Base-by-base conservation (phyloP, 2,329 filamentous ascomycete species). In the Alternaria triticina region DNA sequence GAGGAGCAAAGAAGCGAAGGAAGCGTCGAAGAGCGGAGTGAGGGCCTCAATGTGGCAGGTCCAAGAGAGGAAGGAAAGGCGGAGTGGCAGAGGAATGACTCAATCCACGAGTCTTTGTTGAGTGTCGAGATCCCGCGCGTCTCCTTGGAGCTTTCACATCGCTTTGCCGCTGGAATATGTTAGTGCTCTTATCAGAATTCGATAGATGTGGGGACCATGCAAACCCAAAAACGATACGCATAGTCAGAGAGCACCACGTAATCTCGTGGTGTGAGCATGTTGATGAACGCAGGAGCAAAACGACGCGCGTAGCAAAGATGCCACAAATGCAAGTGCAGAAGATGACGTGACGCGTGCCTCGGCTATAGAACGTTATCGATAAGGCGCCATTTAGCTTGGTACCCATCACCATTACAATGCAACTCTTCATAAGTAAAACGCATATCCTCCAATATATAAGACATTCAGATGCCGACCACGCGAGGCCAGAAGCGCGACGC, bases 391-490 rank as follows among this genome's bases (percentile, higher is more conserved):
- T n/a, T 6, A 30, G 23, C 36, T 12, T 15, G 6, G 28, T 13
- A 40, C 9, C 13, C 7, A 40, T 46, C 20, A 46, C 12, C 20
- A 22, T 8, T 4, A 52, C 20, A 52, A 52, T 23, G 11, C 49
- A 52, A 3, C 30, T 5, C 47, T 23, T 6, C 17, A 12, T 17
- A 44, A 52, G 9, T 52, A 40, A 0, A 15, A 8, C 12, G 3
- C 6, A 23, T 52, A 40, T 8, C 36, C 8, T 9, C 15, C 10
- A 20, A 23, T 6, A 33, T 7, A 23, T 6, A 27, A 3, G 12
- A 22, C 4, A 6, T 33, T 40, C 46, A 54, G 40, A 54, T 76
- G 70, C 74, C 74, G 43, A 69, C 60, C 33, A 78, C 74, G 58
- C 62, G 74, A 61, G 63, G 63, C 5, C 73, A 76, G 57, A 68